These are phyloP conservation scores for Puccinellia tenuiflora DNA, from an alignment of 176 grass and related monocot species.

Conservation along the genomic window DNA sequence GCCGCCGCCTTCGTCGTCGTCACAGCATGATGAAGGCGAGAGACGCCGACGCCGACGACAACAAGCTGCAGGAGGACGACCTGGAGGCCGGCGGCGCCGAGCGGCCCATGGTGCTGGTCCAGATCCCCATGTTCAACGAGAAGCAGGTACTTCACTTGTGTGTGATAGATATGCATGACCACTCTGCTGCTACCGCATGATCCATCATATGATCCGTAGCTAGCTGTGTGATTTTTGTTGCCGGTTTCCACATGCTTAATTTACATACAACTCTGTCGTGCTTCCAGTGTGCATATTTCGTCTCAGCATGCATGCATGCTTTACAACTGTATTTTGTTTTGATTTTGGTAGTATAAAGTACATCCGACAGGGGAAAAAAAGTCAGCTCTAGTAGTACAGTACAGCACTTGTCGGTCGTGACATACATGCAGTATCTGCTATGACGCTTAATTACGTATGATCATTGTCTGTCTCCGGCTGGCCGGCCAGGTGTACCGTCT, in stretches of 20 bases:
- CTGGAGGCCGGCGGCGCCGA: constrained; percentile 35
- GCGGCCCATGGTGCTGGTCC: constrained; percentile 55
- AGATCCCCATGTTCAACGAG: constrained; percentile 98
- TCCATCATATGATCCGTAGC: not conserved
- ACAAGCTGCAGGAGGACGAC: not conserved
- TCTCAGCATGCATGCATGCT: too few relatives aligned
- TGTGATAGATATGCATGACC: too few relatives aligned
- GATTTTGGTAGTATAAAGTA: not conserved
- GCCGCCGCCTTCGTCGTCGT: not conserved
- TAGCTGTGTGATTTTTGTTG: not conserved
- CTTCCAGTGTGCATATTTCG: too few relatives aligned
- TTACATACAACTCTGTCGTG: too few relatives aligned
- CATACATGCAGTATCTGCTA: too few relatives aligned
- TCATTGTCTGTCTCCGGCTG: too few relatives aligned
- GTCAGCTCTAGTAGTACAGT: not conserved
- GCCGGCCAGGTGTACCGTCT: constrained; percentile 59
- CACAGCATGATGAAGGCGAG: constrained; percentile 3
- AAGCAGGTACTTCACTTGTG: constrained; percentile 48
- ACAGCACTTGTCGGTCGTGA: too few relatives aligned
- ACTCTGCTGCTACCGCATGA: not conserved
- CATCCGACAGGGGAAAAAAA: not conserved
- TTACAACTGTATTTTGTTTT: not conserved
- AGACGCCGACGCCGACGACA: not conserved
- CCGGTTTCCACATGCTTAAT: too few relatives aligned
- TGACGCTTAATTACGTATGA: too few relatives aligned